Base-by-base conservation (phyloP, 2,329 filamentous ascomycete species). In the Juglanconis sp. region DNA sequence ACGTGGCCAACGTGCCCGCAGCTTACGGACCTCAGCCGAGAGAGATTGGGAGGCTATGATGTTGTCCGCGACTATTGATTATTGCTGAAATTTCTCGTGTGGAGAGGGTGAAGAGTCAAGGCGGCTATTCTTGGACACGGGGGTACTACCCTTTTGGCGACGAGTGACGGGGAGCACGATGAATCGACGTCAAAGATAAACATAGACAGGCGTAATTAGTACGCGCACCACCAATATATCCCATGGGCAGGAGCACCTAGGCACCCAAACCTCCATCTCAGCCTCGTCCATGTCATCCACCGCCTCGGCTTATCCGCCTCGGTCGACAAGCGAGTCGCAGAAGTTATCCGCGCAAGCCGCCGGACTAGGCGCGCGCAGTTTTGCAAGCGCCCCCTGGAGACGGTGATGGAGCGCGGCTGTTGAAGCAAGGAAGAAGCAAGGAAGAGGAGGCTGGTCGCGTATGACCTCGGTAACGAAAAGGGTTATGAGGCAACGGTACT, bases 91-190 rank as follows among this genome's bases (percentile, higher is more conserved):
- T 24, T 24, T 24, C 24, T 24, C 24, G 24, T 24, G 24, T 24
- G 24, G 24, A 24, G 24, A 24, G 24, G 24, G 24, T 24, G 24
- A 24, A 6, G 10, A n/a, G 36, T 34, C 38, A 15, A 53, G n/a
- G 44, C 24, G 10, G 49, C 56, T 62, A 62, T 59, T 59, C 60
- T 59, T 55, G 34, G 51, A 53, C 36, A 55, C 53, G 42, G 30
- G 5, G 34, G 3, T 17, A 4, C 32, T 42, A 24, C 36, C 40
- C 38, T 42, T 9, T 13, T 48, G 13, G n/a, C 35, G 17, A 56
- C 56, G 31, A 30, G 54, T 36, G 31, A 56, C 42, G 44, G 50
- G 35, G 46, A 52, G 50, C 51, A 56, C 48, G 48, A 56, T 35
- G 42, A 54, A 35, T 42, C n/a, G 10, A 4, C n/a, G 38, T 42